Evolutionary conservation across 2,329 filamentous ascomycete species (phyloP), one percentile per base, ranked within the genome.

Genomic region (Microthyrium microscopicum): DNA sequence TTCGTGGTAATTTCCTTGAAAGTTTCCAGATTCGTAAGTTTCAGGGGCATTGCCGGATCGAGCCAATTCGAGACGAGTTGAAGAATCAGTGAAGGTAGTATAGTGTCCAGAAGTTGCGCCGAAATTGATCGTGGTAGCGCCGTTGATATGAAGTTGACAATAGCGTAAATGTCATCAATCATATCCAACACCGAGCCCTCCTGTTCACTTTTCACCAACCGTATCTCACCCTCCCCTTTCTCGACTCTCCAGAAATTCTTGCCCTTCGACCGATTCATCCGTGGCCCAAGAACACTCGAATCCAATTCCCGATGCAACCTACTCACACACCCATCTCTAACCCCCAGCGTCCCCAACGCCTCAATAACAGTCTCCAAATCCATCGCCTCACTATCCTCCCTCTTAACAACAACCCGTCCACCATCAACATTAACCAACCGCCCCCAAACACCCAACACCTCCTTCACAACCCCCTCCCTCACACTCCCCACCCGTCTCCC

Each of bases 11-110:
- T 68, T 2, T 61, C 58, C 45, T 91, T 73, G 46, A 93, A 94
- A 2, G 59, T 61, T 6, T 62, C 61, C 52, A 94, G 73, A 8
- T 77, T 73, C 8, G 68, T 62, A 8, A 93, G 60, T 0, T 79
- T 76, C 2, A 76, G 62, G 1, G 89, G 87, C 1, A 98, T 75
- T 1, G 73, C 70, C 11, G 72, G 66, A 20, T 80, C 70, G 5
- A 98, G 65, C 77, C 83, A 92, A 4, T 67, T 62, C 4, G 67
- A 67, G 26, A 83, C 75, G 8, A 94, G 62, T 16, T 70, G 69
- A 5, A 70, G 64, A 6, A 76, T 66, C 7, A 93, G 54, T 25
- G 68, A 63, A 0, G 74, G 73, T 51, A 93, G 69, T 50, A 94
- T 69, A 6, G 70, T 66, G 9, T 66, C 60, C 1, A 79, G 78